Evolutionary conservation across 257 asterid genomes (phyloP).

Genomic region (Solanum bulbocastanum): DNA sequence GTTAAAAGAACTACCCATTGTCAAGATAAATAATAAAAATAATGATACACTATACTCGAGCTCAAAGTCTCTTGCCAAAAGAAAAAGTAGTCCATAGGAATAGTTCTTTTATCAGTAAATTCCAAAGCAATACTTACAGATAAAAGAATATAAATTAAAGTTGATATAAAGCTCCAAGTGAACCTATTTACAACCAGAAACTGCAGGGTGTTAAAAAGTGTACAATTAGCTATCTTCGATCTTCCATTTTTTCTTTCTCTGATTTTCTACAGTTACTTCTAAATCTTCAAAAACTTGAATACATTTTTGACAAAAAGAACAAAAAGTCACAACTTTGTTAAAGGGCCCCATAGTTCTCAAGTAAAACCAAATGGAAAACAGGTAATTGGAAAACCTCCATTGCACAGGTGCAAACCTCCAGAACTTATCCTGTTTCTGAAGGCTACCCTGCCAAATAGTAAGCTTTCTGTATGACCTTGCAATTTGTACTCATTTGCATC

Average conservation of each 20-base stretch:
- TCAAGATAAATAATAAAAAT: neutral
- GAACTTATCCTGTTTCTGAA: conserved; percentile 39
- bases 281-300: neutral
- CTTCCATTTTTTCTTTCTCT: neutral
- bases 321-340: neutral
- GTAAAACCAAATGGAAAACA: conserved; percentile 36
- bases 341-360: neutral
- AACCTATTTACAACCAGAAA: neutral
- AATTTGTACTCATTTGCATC: conserved; percentile 36
- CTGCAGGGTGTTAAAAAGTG: neutral
- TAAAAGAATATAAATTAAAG: neutral
- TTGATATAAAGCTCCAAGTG: neutral
- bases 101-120: neutral
- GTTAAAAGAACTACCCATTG: neutral
- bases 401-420: conserved; percentile 57
- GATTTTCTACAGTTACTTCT: neutral
- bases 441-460: conserved; percentile 45
- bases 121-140: neutral
- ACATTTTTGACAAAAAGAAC: neutral
- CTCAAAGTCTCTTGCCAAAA: neutral
- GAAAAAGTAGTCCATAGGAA: neutral
- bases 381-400: conserved; percentile 29
- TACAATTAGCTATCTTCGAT: neutral
- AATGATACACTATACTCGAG: neutral
- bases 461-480: conserved; percentile 21